Conservation (phyloP, 108 stramenopile genomes). For the Halocafeteria seosinensis region DNA sequence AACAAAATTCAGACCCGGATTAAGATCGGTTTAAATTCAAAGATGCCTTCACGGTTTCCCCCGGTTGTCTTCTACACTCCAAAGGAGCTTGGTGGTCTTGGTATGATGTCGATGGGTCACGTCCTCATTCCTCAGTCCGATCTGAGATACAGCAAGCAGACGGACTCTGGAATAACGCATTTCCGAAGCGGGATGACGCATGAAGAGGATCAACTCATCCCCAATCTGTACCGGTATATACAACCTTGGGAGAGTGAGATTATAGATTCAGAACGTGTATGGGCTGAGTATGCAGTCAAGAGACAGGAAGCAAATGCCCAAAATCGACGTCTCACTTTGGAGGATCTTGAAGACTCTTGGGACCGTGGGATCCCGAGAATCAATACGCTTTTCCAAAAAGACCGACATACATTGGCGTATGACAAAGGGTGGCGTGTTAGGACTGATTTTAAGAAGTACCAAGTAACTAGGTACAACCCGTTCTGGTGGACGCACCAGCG, state of each 20-base stretch:
- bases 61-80: slow-evolving; percentile 53
- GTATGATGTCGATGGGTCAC: slow-evolving; percentile 98
- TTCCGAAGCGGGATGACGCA: slow-evolving; percentile 93
- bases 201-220: slow-evolving; percentile 94
- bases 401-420: slow-evolving; percentile 80
- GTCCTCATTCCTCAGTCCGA: slow-evolving; percentile 95
- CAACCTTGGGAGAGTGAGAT: slow-evolving; percentile 99
- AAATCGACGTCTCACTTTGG: slow-evolving; percentile 88
- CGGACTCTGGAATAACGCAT: slow-evolving; percentile 89
- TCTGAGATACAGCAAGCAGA: slow-evolving; percentile 92
- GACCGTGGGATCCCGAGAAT: slow-evolving; percentile 96
- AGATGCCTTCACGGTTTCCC: slow-evolving; percentile 74
- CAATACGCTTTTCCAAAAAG: slow-evolving; percentile 84
- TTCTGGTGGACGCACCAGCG: slow-evolving; percentile 98
- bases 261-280: slow-evolving; percentile 91
- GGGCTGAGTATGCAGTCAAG: slow-evolving; percentile 98
- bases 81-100: slow-evolving; percentile 93
- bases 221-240: slow-evolving; percentile 89
- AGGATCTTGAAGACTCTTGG: slow-evolving; percentile 99
- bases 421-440: slow-evolving; percentile 95
- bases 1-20: slow-evolving; percentile 98
- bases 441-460: slow-evolving; percentile 91
- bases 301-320: slow-evolving; percentile 96
- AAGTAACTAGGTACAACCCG: slow-evolving; percentile 75
- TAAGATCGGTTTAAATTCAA: slow-evolving; percentile 97